These are phyloP conservation scores for Smittium mucronatum DNA, from an alignment of 371 early-diverging fungal species.

Conservation along the genomic window DNA sequence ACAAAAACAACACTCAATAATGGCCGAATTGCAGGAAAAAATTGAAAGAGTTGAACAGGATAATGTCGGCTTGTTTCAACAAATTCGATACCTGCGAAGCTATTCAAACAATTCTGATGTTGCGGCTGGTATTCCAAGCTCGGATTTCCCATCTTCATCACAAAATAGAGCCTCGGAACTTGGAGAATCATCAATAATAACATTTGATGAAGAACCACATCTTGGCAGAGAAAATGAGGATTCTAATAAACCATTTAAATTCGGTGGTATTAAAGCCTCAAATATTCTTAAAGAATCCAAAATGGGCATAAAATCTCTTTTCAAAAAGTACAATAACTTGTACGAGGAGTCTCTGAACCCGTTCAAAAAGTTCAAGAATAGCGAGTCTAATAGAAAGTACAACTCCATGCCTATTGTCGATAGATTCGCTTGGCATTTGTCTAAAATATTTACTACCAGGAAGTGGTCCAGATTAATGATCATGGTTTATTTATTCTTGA, in stretches of 20 bases:
- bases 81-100: slow-evolving; percentile 57
- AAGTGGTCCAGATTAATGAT: slow-evolving; percentile 57
- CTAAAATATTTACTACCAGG: slow-evolving; percentile 45
- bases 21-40: slow-evolving; percentile 52
- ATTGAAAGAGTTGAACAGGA: slow-evolving; percentile 53
- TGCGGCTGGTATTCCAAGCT: slow-evolving; percentile 14
- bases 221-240: slow-evolving; percentile 12
- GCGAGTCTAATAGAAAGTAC: slow-evolving; percentile 59
- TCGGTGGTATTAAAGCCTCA: slow-evolving; percentile 11
- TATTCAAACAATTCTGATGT: slow-evolving; percentile 25
- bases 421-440: slow-evolving; percentile 33
- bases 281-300: slow-evolving; percentile 3
- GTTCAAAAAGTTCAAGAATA: slow-evolving; percentile 64
- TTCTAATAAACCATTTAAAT: not conserved
- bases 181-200: slow-evolving; percentile 20
- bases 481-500: slow-evolving; percentile 49
- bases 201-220: slow-evolving; percentile 13
- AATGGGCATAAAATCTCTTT: slow-evolving; percentile 26
- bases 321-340: slow-evolving; percentile 54
- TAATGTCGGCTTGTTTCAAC: slow-evolving; percentile 76
- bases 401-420: slow-evolving; percentile 64
- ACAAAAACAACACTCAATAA: slow-evolving; percentile 39
- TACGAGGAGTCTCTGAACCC: slow-evolving; percentile 84
- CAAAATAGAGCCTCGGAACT: slow-evolving; percentile 12
- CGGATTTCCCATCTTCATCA: slow-evolving; percentile 14